phyloP scores from a whole-genome alignment of 176 grass and related monocot genomes.

The Bothriochloa decipiens region DNA sequence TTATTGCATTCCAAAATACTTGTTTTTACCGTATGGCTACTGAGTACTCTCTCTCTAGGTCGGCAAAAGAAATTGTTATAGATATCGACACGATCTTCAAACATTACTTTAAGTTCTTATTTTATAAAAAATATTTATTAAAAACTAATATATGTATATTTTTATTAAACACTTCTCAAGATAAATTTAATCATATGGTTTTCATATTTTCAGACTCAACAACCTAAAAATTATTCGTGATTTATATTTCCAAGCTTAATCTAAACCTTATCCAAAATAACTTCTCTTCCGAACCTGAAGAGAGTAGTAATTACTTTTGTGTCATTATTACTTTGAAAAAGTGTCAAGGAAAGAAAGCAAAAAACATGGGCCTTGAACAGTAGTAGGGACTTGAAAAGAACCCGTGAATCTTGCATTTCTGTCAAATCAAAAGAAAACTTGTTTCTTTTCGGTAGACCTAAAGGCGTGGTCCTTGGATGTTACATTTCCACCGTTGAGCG shows the following conservation, averaged over 20 bases:
- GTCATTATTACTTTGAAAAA: background rate
- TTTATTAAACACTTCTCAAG: no score
- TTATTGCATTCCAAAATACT: background rate
- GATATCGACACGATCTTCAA: no score
- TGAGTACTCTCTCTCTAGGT: background rate
- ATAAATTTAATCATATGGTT: no score
- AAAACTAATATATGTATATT: no score
- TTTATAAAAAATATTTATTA: no score
- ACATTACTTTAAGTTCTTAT: no score
- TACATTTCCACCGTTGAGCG: constrained; percentile 7
- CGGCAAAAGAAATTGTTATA: no score
- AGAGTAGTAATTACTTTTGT: background rate
- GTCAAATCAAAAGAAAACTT: constrained; percentile 6
- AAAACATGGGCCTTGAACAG: background rate
- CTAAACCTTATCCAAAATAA: no score
- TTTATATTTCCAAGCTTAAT: no score
- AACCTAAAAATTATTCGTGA: no score
- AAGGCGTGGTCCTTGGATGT: background rate
- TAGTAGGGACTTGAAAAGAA: background rate
- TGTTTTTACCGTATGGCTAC: background rate
- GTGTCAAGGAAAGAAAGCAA: constrained; percentile 8
- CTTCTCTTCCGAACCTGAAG: no score
- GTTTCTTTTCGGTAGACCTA: constrained; percentile 27
- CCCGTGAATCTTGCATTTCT: constrained; percentile 1
- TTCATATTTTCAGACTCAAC: no score